phyloP scores from a whole-genome alignment of 31 red algal species.

The Porphyra umbilicalis region DNA sequence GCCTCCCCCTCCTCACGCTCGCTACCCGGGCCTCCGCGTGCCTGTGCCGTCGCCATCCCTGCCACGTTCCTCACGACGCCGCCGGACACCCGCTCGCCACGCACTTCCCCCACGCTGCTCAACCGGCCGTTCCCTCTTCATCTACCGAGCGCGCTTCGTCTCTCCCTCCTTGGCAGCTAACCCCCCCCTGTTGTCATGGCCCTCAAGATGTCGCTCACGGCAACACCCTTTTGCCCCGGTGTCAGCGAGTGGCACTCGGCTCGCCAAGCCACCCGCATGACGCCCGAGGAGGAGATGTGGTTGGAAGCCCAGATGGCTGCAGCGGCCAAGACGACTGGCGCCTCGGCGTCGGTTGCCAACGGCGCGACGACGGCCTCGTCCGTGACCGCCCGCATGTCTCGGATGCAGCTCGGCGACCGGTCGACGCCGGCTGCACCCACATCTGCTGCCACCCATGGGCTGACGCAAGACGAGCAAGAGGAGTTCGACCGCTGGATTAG shows the following conservation, averaged over 20 bases:
- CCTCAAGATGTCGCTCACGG: background rate
- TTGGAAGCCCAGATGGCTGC: background rate
- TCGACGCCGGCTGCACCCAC: no score
- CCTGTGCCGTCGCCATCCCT: no score
- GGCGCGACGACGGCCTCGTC: background rate
- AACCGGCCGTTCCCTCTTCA: no score
- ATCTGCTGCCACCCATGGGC: background rate
- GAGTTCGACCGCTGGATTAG: constrained; percentile 1
- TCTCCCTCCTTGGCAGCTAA: no score
- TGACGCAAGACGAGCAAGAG: background rate
- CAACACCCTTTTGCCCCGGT: background rate
- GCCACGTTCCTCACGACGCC: no score
- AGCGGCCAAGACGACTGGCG: background rate
- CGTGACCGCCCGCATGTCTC: background rate
- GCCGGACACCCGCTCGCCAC: no score
- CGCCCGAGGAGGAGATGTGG: background rate
- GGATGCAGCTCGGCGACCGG: background rate
- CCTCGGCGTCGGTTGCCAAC: background rate
- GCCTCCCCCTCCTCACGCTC: no score
- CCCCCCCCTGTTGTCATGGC: no score
- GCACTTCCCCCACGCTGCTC: no score
- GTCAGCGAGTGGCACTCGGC: background rate
- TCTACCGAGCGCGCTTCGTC: no score
- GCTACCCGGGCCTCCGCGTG: no score
- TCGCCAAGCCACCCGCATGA: background rate